Percentiles rank a stretch among this genome's conserved stretches.
Conservation (phyloP, 2,329 filamentous ascomycete species). For the Fonsecaea multimorphosa region DNA sequence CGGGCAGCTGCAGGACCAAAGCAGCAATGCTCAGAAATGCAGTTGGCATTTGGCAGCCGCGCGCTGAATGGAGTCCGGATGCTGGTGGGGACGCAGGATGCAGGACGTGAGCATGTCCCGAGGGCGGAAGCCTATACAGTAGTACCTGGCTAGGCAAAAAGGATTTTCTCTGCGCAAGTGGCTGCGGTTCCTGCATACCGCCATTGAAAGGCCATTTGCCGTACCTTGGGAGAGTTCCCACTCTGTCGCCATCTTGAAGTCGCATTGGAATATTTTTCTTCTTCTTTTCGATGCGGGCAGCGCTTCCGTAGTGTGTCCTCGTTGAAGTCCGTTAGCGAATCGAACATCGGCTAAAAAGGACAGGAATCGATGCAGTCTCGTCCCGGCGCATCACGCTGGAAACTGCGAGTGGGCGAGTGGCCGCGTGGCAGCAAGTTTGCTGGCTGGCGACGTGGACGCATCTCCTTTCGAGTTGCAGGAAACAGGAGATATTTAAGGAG, state of each 20-base stretch:
- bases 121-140: neutral
- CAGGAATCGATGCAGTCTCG: neutral
- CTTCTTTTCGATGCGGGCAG: neutral
- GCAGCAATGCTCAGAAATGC: slow-evolving; percentile 22
- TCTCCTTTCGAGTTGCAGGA: slow-evolving; percentile 2
- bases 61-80: slow-evolving; percentile 10
- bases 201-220: slow-evolving; percentile 5
- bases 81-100: slow-evolving; percentile 5
- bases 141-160: slow-evolving; percentile 6
- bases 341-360: neutral
- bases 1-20: neutral
- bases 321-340: neutral
- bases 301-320: neutral
- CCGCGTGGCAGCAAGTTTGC: slow-evolving; percentile 7
- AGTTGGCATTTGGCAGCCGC: neutral
- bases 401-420: neutral
- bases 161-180: slow-evolving; percentile 17
- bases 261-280: slow-evolving; percentile 6
- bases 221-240: neutral
- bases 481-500: neutral
- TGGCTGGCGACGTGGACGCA: slow-evolving; percentile 5
- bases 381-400: neutral
- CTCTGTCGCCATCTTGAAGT: slow-evolving; percentile 19
- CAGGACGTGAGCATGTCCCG: neutral
- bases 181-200: slow-evolving; percentile 20